phyloP scores from a whole-genome alignment of 768 basidiomycete genomes.

The Lactarius hengduanensis region DNA sequence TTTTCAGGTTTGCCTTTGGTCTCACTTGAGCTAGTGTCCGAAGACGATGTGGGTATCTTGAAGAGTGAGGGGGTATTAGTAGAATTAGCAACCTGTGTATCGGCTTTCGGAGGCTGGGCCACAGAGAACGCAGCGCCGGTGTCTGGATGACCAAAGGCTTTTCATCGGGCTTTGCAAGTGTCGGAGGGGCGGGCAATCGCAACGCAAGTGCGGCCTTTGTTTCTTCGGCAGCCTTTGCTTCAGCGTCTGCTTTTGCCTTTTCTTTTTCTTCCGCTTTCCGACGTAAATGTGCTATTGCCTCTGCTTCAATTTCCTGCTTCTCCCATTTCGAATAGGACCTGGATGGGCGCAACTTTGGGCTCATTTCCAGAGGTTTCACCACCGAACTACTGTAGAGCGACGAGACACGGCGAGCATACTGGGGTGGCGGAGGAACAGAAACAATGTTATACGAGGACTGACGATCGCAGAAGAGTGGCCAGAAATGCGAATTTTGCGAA shows the following conservation, averaged over 20 bases:
- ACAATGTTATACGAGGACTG: slow-evolving; percentile 39
- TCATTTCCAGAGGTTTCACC: slow-evolving; percentile 45
- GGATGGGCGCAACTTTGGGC: slow-evolving; percentile 48
- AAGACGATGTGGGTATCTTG: slow-evolving; percentile 13
- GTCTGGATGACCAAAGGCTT: slow-evolving; percentile 7
- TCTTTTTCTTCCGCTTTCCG: slow-evolving; percentile 44
- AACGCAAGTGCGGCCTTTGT: slow-evolving; percentile 31
- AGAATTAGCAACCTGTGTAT: neutral
- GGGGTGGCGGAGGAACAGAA: slow-evolving; percentile 38
- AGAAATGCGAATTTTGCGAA: slow-evolving; percentile 38
- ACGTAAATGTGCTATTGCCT: slow-evolving; percentile 71
- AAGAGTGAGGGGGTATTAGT: slow-evolving; percentile 10
- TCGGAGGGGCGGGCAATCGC: neutral
- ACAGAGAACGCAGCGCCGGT: slow-evolving; percentile 5
- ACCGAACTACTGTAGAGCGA: slow-evolving; percentile 32
- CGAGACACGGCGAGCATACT: slow-evolving; percentile 24
- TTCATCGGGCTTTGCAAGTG: slow-evolving; percentile 18
- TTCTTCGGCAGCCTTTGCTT: slow-evolving; percentile 33
- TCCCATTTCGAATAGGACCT: slow-evolving; percentile 77
- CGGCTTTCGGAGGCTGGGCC: neutral
- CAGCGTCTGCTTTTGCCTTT: slow-evolving; percentile 25
- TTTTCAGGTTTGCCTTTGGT: slow-evolving; percentile 17
- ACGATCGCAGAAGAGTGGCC: slow-evolving; percentile 49
- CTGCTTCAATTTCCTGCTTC: slow-evolving; percentile 81
- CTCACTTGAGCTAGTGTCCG: slow-evolving; percentile 1